Evolutionary conservation across 139 green algal genomes (phyloP).

Genomic region (Chlorella sp.): DNA sequence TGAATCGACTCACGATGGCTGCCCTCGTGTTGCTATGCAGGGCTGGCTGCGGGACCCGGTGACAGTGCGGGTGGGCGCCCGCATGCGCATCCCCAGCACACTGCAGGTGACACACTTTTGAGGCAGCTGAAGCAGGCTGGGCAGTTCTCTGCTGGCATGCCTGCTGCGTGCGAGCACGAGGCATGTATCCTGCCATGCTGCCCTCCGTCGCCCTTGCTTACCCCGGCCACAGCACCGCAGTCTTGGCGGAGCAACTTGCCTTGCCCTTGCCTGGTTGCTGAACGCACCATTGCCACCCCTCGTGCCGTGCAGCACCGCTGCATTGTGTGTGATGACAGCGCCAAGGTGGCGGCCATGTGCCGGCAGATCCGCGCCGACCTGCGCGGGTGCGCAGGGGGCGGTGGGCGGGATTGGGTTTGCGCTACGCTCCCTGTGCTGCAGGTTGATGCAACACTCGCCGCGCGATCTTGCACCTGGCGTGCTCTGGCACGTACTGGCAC

Average conservation of each 20-base stretch:
- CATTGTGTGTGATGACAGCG: slow-evolving; percentile 45
- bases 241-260: no score
- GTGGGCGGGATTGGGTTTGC: neutral
- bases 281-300: no score
- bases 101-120: slow-evolving; percentile 31
- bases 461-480: no score
- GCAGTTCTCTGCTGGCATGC: no score
- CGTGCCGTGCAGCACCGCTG: slow-evolving; percentile 43
- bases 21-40: neutral
- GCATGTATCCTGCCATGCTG: no score
- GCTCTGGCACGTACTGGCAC: neutral
- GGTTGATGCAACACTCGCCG: no score
- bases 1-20: neutral
- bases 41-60: slow-evolving; percentile 72
- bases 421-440: neutral
- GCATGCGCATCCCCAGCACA: slow-evolving; percentile 43
- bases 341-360: slow-evolving; percentile 63
- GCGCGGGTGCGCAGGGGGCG: slow-evolving; percentile 38
- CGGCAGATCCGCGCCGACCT: slow-evolving; percentile 68
- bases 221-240: no score
- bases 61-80: slow-evolving; percentile 44
- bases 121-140: no score
- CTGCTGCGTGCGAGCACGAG: no score
- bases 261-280: no score
- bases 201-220: no score